Evolutionary conservation across 2,329 filamentous ascomycete genomes (phyloP).

Genomic region (Penicillium sp.): DNA sequence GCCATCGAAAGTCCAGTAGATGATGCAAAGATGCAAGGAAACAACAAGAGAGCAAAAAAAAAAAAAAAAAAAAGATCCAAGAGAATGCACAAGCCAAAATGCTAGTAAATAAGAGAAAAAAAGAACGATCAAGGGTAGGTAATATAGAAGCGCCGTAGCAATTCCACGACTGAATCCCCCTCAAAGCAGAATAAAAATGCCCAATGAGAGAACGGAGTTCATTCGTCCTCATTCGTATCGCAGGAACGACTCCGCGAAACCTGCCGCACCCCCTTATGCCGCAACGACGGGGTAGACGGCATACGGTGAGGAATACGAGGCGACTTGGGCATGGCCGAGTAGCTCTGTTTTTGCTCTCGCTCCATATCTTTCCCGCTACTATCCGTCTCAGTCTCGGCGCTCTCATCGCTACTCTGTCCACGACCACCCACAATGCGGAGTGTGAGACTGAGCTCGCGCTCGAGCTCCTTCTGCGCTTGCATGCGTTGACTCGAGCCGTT

Average conservation of each 20-base stretch:
- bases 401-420: slow-evolving; percentile 29
- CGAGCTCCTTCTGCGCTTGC: slow-evolving; percentile 54
- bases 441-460: slow-evolving; percentile 54
- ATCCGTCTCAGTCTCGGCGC: slow-evolving; percentile 37
- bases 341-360: slow-evolving; percentile 27
- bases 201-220: background rate
- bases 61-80: background rate
- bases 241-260: slow-evolving; percentile 35
- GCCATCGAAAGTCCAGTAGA: slow-evolving; percentile 1
- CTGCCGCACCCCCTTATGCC: slow-evolving; percentile 23
- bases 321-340: slow-evolving; percentile 25
- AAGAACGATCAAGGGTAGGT: background rate
- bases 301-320: slow-evolving; percentile 30
- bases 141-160: background rate
- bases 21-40: slow-evolving; percentile 11
- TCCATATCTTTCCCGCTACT: slow-evolving; percentile 41
- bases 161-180: background rate
- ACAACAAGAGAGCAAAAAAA: background rate
- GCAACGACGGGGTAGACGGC: slow-evolving; percentile 38
- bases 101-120: background rate
- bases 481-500: slow-evolving; percentile 49
- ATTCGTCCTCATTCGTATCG: slow-evolving; percentile 30
- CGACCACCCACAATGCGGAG: slow-evolving; percentile 35
- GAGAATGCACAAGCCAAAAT: slow-evolving; percentile 5
- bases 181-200: background rate